A percentile compares a stretch with the other conserved stretches of the same genome.
Evolutionary conservation across 2,329 filamentous ascomycete genomes (phyloP).

Genomic region (Penicillium decumbens): DNA sequence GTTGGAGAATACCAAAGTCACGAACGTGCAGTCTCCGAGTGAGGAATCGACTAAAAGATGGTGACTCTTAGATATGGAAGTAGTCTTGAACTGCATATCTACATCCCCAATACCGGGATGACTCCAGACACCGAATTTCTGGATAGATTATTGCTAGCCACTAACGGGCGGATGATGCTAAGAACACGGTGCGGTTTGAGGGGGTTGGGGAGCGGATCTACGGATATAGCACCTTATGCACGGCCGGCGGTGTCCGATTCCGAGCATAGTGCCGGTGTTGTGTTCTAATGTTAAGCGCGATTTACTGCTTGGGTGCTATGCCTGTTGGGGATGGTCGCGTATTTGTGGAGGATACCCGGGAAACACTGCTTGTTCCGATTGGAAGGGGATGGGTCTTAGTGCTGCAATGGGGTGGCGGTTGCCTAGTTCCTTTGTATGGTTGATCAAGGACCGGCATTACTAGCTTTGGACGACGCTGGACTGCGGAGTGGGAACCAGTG

Average conservation of each 20-base stretch:
- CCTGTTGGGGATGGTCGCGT: constrained; percentile 22
- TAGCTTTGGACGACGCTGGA: constrained; percentile 48
- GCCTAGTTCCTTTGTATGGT: constrained; percentile 47
- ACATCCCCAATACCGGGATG: constrained; percentile 47
- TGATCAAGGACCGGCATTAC: constrained; percentile 51
- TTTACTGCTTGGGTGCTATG: constrained; percentile 32
- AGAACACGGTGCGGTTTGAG: constrained; percentile 39
- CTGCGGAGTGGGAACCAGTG: constrained; percentile 53
- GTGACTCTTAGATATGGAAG: constrained; percentile 42
- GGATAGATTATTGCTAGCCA: constrained; percentile 24
- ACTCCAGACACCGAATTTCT: constrained; percentile 43
- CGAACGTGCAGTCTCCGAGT: constrained; percentile 32
- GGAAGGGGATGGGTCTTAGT: constrained; percentile 45
- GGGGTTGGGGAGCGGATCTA: constrained; percentile 41
- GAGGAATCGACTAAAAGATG: constrained; percentile 19
- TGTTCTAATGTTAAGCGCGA: constrained; percentile 50
- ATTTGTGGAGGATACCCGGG: constrained; percentile 43
- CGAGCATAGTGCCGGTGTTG: constrained; percentile 43
- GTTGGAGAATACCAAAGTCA: constrained; percentile 33
- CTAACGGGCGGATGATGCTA: constrained; percentile 41
- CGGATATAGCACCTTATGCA: constrained; percentile 42
- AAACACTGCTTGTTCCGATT: constrained; percentile 49
- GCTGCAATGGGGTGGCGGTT: constrained; percentile 42
- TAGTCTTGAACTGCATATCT: constrained; percentile 44
- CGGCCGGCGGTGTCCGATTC: constrained; percentile 41